Evolutionary conservation across 2,329 filamentous ascomycete genomes (phyloP), one percentile per base, ranked within the genome.

Genomic region (Neospermospora avenae): DNA sequence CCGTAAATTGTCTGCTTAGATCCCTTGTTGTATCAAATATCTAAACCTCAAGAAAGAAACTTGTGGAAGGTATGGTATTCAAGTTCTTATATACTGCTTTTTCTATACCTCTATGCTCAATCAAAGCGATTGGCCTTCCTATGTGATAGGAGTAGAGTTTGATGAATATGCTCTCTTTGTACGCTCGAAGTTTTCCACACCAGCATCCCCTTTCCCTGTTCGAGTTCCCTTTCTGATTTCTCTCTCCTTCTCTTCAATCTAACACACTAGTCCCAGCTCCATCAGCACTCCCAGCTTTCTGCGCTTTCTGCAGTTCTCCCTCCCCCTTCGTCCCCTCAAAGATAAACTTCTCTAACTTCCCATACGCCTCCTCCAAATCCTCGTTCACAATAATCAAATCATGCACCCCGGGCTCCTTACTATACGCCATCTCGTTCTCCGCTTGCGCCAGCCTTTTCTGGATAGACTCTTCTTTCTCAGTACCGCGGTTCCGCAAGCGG

Each of bases 381-480:
- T 88, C 84, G 70, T 89, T 89, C 46, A 88, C 79, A 60, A 89
- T 80, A 63, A 85, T 80, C 71, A 82, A 78, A 69, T 89, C 86
- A 72, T 87, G 83, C 10, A 84, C 84, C 18, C 87, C 88, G 0
- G 84, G 83, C 2, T 81, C 83, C 75, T 86, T 82, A 44, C 88
- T 80, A 72, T 84, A 95, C 63, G 87, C 88, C 63, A 96, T 80
- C 78, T 96, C 91, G 51, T 84, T 80, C 74, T 82, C 81, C 2
- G 91, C 91, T 74, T 91, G 90, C 13, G 78, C 76, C 58, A 96
- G 76, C 53, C 91, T 80, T 74, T 88, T 87, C 71, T 81, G 77
- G 57, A 96, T 79, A 52, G 81, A 85, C 54, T 87, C 86, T 75
- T 93, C 90, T 55, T 80, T 84, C 74, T 95, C 91, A n/a, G 90